A percentile compares a stretch with the other conserved stretches of the same genome.
Evolutionary conservation across 129 eudicot species (phyloP).

Genomic region (Flaveria brownii): DNA sequence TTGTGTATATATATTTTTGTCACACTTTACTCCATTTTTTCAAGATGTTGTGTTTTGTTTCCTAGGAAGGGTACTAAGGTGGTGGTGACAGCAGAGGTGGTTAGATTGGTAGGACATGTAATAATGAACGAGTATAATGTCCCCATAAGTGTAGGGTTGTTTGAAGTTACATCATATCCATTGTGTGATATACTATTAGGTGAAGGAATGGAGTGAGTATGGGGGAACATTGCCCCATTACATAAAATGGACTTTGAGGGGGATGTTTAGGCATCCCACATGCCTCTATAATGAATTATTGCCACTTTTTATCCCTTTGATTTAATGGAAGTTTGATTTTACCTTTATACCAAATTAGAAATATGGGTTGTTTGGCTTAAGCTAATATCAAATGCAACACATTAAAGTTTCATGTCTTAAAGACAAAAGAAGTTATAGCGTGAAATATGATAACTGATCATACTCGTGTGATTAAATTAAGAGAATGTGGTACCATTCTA

Average conservation of each 20-base stretch:
- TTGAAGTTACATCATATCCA: constrained; percentile 26
- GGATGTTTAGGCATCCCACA: constrained; percentile 33
- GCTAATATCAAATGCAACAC: neutral
- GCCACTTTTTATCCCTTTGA: constrained; percentile 11
- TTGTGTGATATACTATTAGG: constrained; percentile 15
- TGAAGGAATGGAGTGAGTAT: constrained; percentile 41
- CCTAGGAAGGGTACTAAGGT: constrained; percentile 32
- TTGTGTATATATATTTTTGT: neutral
- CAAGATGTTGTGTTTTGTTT: constrained; percentile 26
- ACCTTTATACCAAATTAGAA: neutral
- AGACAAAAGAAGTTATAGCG: neutral
- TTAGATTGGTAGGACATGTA: constrained; percentile 32
- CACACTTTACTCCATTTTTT: neutral
- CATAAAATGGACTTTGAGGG: constrained; percentile 33
- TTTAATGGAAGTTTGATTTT: neutral
- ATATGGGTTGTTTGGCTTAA: neutral
- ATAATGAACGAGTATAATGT: constrained; percentile 30
- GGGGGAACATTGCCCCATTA: constrained; percentile 37
- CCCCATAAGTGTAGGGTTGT: constrained; percentile 35
- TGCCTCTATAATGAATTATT: constrained; percentile 22
- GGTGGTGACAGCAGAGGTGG: constrained; percentile 36
- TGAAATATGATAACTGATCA: neutral
- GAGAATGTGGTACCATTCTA: constrained; percentile 21
- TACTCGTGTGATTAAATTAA: no score
- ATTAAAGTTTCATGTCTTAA: neutral